Evolutionary conservation across 108 stramenopile genomes (phyloP).

Genomic region (Cyclotella cryptica): DNA sequence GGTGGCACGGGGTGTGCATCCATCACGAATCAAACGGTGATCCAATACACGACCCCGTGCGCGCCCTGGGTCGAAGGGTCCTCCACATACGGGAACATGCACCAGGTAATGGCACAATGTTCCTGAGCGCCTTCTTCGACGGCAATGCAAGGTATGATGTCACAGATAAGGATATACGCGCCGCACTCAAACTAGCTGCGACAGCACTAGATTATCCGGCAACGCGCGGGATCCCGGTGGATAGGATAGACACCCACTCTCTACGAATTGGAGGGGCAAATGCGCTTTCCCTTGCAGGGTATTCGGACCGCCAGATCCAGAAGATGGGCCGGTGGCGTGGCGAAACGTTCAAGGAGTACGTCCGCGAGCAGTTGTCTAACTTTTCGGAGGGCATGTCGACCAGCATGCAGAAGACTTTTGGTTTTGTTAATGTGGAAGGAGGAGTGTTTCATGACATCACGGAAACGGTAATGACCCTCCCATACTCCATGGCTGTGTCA

Average conservation of each 20-base stretch:
- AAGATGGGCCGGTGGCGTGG: too few species aligned
- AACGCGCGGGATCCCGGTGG: slow-evolving; percentile 9
- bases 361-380: too few species aligned
- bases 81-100: background rate
- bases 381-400: too few species aligned
- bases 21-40: slow-evolving; percentile 6
- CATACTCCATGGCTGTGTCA: too few species aligned
- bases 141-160: background rate
- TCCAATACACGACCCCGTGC: background rate
- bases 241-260: slow-evolving; percentile 8
- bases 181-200: slow-evolving; percentile 9
- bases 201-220: background rate
- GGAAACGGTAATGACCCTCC: too few species aligned
- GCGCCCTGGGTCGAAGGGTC: background rate
- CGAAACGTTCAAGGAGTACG: too few species aligned
- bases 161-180: background rate
- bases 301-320: too few species aligned
- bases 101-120: background rate
- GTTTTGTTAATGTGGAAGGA: too few species aligned
- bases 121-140: background rate
- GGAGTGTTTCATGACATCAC: too few species aligned
- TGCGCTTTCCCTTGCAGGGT: too few species aligned
- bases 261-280: slow-evolving; percentile 27
- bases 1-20: slow-evolving; percentile 8
- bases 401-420: too few species aligned